phyloP scores from a whole-genome alignment of 805 yeast genomes.

The Isabelozyma rhagii region DNA sequence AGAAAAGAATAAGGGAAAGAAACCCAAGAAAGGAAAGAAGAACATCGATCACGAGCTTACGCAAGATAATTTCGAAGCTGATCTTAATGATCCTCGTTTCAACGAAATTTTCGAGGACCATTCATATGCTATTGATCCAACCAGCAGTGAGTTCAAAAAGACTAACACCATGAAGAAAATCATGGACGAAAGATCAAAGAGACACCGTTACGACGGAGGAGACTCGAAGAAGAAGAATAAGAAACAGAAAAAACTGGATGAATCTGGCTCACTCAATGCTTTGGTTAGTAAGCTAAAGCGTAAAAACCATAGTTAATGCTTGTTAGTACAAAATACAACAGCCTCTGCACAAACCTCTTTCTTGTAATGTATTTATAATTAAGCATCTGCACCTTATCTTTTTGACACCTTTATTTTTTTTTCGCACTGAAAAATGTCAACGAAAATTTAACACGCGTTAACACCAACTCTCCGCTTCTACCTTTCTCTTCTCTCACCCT shows the following conservation, averaged over 20 bases:
- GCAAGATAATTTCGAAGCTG: constrained; percentile 58
- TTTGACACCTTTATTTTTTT: not conserved
- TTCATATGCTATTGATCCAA: constrained; percentile 92
- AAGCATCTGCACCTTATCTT: too few species aligned
- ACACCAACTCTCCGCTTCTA: not conserved
- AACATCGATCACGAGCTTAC: constrained; percentile 48
- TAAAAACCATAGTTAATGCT: constrained; percentile 12
- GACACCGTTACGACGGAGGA: constrained; percentile 24
- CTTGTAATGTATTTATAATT: too few species aligned
- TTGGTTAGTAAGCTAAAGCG: constrained; percentile 53
- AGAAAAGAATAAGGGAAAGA: constrained; percentile 62
- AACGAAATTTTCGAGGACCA: constrained; percentile 84
- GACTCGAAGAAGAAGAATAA: constrained; percentile 7
- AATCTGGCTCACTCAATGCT: constrained; percentile 12
- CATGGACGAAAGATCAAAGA: constrained; percentile 68
- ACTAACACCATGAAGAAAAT: constrained; percentile 85
- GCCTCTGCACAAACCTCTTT: not conserved
- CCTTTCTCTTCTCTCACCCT: not conserved
- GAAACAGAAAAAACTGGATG: constrained; percentile 8
- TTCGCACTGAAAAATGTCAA: not conserved
- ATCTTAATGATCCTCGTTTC: constrained; percentile 82
- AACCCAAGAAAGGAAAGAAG: constrained; percentile 41
- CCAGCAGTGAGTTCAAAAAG: constrained; percentile 83
- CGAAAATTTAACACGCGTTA: not conserved
- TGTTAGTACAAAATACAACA: not conserved